phyloP scores from a whole-genome alignment of 2,329 filamentous ascomycete genomes.

The Neonectria neomacrospora region DNA sequence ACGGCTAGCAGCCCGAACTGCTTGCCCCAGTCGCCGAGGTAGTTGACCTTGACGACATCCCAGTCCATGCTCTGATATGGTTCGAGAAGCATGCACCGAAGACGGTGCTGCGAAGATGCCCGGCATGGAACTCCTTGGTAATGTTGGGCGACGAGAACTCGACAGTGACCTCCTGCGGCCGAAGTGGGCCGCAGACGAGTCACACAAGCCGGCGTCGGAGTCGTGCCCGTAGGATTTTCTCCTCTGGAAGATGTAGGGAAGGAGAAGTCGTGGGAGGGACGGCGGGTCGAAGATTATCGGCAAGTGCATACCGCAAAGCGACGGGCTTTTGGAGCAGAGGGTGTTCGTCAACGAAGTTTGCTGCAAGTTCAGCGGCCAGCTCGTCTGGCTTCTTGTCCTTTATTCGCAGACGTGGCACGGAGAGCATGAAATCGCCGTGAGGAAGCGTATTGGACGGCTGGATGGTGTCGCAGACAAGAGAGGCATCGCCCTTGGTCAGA shows the following conservation, averaged over 20 bases:
- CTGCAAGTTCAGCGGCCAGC: constrained; percentile 1
- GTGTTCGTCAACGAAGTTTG: constrained; percentile 3
- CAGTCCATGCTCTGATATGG: constrained; percentile 73
- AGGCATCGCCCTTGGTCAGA: background rate
- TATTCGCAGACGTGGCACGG: constrained; percentile 15
- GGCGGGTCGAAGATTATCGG: constrained; percentile 2
- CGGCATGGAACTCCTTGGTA: constrained; percentile 24
- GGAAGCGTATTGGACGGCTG: background rate
- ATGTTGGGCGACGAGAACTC: constrained; percentile 25
- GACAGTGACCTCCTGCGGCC: constrained; percentile 18
- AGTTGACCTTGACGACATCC: constrained; percentile 78
- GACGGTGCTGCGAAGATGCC: constrained; percentile 25
- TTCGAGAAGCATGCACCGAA: constrained; percentile 61
- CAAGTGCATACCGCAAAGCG: constrained; percentile 12
- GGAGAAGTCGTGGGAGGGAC: constrained; percentile 1
- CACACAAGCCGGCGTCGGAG: background rate
- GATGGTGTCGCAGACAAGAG: background rate
- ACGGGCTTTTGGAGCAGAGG: background rate
- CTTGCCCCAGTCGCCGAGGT: constrained; percentile 83
- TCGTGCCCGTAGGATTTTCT: constrained; percentile 6
- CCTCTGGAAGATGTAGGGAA: constrained; percentile 15
- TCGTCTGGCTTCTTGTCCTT: constrained; percentile 2
- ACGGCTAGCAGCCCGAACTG: constrained; percentile 75
- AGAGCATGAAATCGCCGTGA: constrained; percentile 12
- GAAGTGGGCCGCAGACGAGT: background rate